phyloP scores from a whole-genome alignment of 176 grass and related monocot species.

The Calamus simplicifolius region DNA sequence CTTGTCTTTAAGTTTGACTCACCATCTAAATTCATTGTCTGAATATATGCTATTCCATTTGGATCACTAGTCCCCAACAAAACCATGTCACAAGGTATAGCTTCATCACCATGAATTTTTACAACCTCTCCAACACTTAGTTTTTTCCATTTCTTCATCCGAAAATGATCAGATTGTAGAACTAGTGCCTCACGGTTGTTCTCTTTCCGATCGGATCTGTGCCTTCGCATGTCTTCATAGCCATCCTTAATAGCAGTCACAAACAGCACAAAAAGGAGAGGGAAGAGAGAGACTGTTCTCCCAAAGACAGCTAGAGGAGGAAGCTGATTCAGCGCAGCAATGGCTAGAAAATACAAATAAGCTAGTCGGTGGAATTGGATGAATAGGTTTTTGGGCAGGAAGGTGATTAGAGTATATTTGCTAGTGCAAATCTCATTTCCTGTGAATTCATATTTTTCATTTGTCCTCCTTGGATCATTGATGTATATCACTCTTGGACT shows the following conservation, averaged over 20 bases:
- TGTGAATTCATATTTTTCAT: slow-evolving; percentile 84
- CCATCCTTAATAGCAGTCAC: slow-evolving; percentile 99
- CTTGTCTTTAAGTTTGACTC: slow-evolving; percentile 99
- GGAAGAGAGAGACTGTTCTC: slow-evolving; percentile 92
- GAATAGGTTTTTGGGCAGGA: slow-evolving; percentile 97
- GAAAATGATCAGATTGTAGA: slow-evolving; percentile 77
- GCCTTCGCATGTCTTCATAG: slow-evolving; percentile 94
- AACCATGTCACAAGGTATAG: slow-evolving; percentile 97
- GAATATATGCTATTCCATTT: slow-evolving; percentile 99
- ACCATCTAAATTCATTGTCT: slow-evolving; percentile 99
- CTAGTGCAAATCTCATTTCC: slow-evolving; percentile 98
- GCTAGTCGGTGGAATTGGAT: slow-evolving; percentile 94
- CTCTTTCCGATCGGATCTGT: slow-evolving; percentile 93
- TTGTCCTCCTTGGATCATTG: slow-evolving; percentile 87
- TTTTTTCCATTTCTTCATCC: slow-evolving; percentile 86
- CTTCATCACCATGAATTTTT: slow-evolving; percentile 79
- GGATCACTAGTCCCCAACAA: slow-evolving; percentile 80
- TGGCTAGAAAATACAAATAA: slow-evolving; percentile 96
- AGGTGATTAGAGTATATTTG: slow-evolving; percentile 97
- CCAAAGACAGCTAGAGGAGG: slow-evolving; percentile 99
- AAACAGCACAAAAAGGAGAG: slow-evolving; percentile 88
- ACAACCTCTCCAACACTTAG: slow-evolving; percentile 90
- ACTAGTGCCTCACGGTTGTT: slow-evolving; percentile 92
- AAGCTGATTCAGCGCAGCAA: slow-evolving; percentile 97
- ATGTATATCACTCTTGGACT: slow-evolving; percentile 82